Evolutionary conservation across 1,284 basidiomycete genomes (phyloP), one percentile per base, ranked within the genome.

Genomic region (Trametes hirsuta): DNA sequence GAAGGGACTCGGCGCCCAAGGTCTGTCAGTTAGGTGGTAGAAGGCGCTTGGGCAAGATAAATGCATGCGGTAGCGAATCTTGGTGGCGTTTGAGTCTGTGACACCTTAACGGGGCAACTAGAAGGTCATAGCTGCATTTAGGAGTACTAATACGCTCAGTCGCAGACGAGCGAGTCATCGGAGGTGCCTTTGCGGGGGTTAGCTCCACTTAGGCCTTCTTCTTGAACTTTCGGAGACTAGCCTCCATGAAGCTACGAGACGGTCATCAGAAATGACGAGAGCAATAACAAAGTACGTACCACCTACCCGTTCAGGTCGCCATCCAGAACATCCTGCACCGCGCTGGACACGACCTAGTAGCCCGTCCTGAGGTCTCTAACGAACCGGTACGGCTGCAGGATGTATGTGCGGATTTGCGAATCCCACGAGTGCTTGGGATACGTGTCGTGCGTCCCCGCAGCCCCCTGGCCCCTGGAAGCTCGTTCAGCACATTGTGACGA

Each of bases 281-380:
- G 30, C 8, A 25, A 22, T 4, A 36, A 21, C 36, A 35, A 34
- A 6, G 5, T 21, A 12, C 10, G 21, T 10, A 36, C 35, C 21
- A 60, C 64, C 24, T 36, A 67, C 67, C 59, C 64, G 15, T 24
- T 39, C 11, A 68, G 45, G 14, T 66, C 51, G 15, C 67, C 67
- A 21, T 66, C 61, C 18, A 68, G 54, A 21, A 67, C 65, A 6
- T 42, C 25, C 37, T 64, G 53, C 39, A 55, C 62, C 6, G 53
- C 64, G 30, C 47, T 45, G 11, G 65, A 55, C 6, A 10, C 24
- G 0, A 58, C 58, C 48, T 64, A 60, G 48, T 57, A 62, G 11
- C 53, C 62, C 9, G 65, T 68, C 34, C 67, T 58, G 14, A 54
- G 30, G 48, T 68, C 67, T 47, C 63, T 68, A 21, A 68, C 51